Evolutionary conservation across 202 grass and related monocot species (phyloP).

Genomic region (Saccharum hybrid): DNA sequence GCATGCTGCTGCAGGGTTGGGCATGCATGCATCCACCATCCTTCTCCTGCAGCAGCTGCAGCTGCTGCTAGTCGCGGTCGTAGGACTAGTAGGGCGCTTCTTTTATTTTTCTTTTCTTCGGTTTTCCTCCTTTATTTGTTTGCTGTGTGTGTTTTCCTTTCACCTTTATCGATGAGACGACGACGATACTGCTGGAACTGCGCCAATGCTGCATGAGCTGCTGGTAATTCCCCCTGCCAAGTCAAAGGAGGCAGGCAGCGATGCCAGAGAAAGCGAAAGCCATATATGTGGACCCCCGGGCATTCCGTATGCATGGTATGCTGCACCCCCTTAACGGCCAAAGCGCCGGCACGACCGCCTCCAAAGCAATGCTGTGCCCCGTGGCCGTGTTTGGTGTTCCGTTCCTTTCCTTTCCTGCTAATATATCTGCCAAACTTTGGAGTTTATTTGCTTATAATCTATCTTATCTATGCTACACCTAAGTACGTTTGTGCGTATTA

Average conservation of each 20-base stretch:
- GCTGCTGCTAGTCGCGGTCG: not conserved
- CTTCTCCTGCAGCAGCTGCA: too few relatives aligned
- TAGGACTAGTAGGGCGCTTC: constrained; percentile 22
- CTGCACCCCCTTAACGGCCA: constrained; percentile 40
- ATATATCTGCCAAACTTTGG: constrained; percentile 7
- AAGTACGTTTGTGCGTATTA: not conserved
- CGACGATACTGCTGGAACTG: not conserved
- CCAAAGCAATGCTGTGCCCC: constrained; percentile 2
- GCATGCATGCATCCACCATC: not conserved
- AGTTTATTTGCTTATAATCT: not conserved
- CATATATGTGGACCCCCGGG: constrained; percentile 48
- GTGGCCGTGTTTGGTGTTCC: not conserved
- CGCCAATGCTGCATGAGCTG: not conserved
- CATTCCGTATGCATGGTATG: not conserved
- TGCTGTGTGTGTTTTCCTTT: constrained; percentile 39
- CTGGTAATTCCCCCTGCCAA: constrained; percentile 62
- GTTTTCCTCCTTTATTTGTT: not conserved
- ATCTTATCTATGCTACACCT: not conserved
- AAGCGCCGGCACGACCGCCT: constrained; percentile 53
- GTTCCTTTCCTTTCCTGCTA: not conserved
- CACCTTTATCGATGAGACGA: constrained; percentile 42
- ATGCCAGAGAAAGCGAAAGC: constrained; percentile 89
- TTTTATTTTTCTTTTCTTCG: not conserved
- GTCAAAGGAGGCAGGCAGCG: constrained; percentile 83
- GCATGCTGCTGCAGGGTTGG: not conserved